These are phyloP conservation scores for Darksidea phi DNA, from an alignment of 495 filamentous ascomycete genomes.

Conservation along the genomic window DNA sequence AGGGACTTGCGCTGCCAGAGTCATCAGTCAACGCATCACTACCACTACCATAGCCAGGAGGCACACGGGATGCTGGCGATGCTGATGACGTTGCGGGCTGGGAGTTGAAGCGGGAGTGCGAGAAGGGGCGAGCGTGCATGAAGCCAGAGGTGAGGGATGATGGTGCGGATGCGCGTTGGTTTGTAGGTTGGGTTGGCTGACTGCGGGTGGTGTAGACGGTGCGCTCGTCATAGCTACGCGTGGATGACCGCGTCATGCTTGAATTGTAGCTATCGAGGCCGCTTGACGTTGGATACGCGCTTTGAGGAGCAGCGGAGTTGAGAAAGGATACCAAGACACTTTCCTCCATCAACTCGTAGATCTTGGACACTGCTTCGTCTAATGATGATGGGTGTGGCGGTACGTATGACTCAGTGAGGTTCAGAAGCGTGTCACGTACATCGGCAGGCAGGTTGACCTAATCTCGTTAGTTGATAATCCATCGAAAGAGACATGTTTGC, in stretches of 20 bases:
- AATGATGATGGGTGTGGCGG: slow-evolving; percentile 77
- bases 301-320: slow-evolving; percentile 49
- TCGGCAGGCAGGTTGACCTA: slow-evolving; percentile 91
- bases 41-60: slow-evolving; percentile 30
- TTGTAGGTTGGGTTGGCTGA: slow-evolving; percentile 18
- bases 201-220: slow-evolving; percentile 22
- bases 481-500: slow-evolving; percentile 39
- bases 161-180: slow-evolving; percentile 39
- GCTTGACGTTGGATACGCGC: slow-evolving; percentile 18
- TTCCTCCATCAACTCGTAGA: slow-evolving; percentile 96
- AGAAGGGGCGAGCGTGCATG: slow-evolving; percentile 35
- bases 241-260: slow-evolving; percentile 22
- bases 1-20: slow-evolving; percentile 37
- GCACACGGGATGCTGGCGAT: slow-evolving; percentile 21
- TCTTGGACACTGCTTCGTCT: slow-evolving; percentile 84
- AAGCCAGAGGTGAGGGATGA: slow-evolving; percentile 36
- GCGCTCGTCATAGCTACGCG: slow-evolving; percentile 38
- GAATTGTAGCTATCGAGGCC: slow-evolving; percentile 31
- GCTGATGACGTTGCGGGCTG: slow-evolving; percentile 25
- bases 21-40: slow-evolving; percentile 41
- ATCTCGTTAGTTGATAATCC: slow-evolving; percentile 1
- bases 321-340: slow-evolving; percentile 84
- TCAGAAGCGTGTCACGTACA: slow-evolving; percentile 77
- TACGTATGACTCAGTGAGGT: slow-evolving; percentile 55
- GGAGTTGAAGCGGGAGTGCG: slow-evolving; percentile 35